Evolutionary conservation across 495 filamentous ascomycete species (phyloP), one percentile per base, ranked within the genome.

Genomic region (Eremomyces bilateralis): DNA sequence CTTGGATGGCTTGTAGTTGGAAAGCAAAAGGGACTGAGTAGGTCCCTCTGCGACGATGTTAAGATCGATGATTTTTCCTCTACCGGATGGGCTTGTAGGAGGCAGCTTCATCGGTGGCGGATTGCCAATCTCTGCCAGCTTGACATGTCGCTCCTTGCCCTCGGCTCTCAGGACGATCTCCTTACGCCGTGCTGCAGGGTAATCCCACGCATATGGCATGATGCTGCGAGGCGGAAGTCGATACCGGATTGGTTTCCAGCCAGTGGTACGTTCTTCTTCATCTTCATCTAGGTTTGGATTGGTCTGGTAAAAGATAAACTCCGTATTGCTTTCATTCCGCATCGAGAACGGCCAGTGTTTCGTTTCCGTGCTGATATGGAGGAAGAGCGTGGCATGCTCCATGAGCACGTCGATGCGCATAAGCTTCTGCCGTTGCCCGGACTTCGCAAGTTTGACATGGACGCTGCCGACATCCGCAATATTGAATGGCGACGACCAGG

Each of bases 171-270:
- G 64, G 29, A 92, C 68, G 21, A 95, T 66, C 49, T 92, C 84
- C 52, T 88, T 92, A 54, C 76, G 76, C 55, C 91, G 93, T n/a
- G 82, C 80, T 3, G 88, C 83, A 1, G 88, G 88, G 57, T 88
- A 95, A 50, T 97, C 90, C 88, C 88, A 97, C 20, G 88, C 85
- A 50, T 97, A 97, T 3, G 90, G 85, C 88, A 97, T 97, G 54
- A 95, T 92, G 52, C 85, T 94, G 21, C 90, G 67, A 4, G 83
- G 71, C 2, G 88, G 88, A 11, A 97, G 65, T n/a, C 84, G 77
- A 51, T 97, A 97, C 25, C 80, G 62, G 42, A 95, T 78, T 8
- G 80, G 81, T 36, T 78, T 70, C 78, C 84, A 97, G 4, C 80
- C 76, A 33, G 75, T 79, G 18, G 59, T 58, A 27, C 65, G 60